Conservation (phyloP, 129 eudicot genomes). For the Centaurea solstitialis region DNA sequence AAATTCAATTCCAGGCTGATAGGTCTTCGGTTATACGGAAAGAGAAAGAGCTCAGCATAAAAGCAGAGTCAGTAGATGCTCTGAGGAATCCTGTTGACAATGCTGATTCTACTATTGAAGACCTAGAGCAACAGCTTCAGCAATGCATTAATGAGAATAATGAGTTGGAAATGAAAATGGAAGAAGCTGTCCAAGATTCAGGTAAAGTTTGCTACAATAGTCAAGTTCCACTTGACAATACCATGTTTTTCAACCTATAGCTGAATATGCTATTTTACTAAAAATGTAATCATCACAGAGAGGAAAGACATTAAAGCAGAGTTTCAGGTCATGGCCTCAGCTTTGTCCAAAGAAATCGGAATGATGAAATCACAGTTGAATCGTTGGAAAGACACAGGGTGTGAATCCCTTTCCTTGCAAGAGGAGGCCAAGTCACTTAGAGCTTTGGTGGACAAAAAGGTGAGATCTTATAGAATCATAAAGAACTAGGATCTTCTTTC, state of each 20-base stretch:
- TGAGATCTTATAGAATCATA: conserved; percentile 2
- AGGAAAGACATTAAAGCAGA: conserved; percentile 85
- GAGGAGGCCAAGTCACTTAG: conserved; percentile 65
- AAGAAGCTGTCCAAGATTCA: conserved; percentile 95
- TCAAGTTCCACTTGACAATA: not conserved
- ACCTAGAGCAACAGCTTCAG: conserved; percentile 66
- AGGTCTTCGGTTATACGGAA: conserved; percentile 70
- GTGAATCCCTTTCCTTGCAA: conserved; percentile 65
- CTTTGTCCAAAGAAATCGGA: conserved; percentile 83
- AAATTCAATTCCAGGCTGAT: conserved; percentile 61
- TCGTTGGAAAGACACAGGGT: conserved; percentile 78
- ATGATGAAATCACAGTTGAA: conserved; percentile 89
- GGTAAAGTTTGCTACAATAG: conserved; percentile 42
- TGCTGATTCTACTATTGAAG: conserved; percentile 62
- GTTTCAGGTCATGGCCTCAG: conserved; percentile 87
- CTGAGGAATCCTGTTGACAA: conserved; percentile 42
- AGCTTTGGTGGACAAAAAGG: conserved; percentile 64
- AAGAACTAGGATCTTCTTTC: not conserved
- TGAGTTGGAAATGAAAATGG: conserved; percentile 86
- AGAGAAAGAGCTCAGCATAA: conserved; percentile 71
- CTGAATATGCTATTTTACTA: conserved; percentile 11
- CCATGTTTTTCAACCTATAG: not conserved
- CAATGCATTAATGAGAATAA: conserved; percentile 59
- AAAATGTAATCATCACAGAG: conserved; percentile 43
- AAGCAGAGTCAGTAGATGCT: conserved; percentile 61